phyloP scores from a whole-genome alignment of 192 early-diverging fungal species.

The Kickxella alabastrina region DNA sequence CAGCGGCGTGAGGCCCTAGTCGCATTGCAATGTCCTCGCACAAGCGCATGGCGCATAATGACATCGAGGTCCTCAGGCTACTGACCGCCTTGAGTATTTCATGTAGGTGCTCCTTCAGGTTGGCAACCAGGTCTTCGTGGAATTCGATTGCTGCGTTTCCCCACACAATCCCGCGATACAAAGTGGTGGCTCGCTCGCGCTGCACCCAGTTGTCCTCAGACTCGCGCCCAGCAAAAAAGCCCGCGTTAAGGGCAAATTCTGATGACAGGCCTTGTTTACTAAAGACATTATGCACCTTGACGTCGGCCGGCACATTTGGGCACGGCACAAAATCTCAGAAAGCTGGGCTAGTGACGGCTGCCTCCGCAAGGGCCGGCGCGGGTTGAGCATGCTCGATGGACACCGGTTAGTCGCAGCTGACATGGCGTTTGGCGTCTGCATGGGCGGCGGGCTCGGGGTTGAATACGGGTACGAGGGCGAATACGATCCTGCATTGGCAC shows the following conservation, averaged over 20 bases:
- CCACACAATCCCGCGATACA: conserved; percentile 49
- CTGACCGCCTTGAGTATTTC: conserved; percentile 37
- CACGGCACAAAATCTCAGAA: conserved; percentile 28
- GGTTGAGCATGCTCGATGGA: conserved; percentile 8
- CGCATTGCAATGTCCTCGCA: conserved; percentile 47
- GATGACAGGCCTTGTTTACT: conserved; percentile 23
- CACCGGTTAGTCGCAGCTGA: conserved; percentile 18
- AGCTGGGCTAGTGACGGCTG: conserved; percentile 27
- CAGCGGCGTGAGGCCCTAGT: conserved; percentile 34
- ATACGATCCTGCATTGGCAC: neutral
- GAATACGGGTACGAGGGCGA: conserved; percentile 8
- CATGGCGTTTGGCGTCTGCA: conserved; percentile 6
- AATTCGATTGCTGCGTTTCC: conserved; percentile 44
- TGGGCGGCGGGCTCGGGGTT: conserved; percentile 7
- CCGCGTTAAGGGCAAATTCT: conserved; percentile 30
- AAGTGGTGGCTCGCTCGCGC: conserved; percentile 38
- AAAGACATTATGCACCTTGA: conserved; percentile 35
- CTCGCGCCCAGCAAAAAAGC: conserved; percentile 39
- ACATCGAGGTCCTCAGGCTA: conserved; percentile 47
- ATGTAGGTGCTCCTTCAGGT: conserved; percentile 32
- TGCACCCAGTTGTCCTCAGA: conserved; percentile 47
- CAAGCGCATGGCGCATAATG: conserved; percentile 28
- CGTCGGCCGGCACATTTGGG: conserved; percentile 17
- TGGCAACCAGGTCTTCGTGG: conserved; percentile 26
- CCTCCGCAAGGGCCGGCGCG: conserved; percentile 19